These are phyloP conservation scores for Coemansia sp. DNA, from an alignment of 192 early-diverging fungal genomes.

Conservation along the genomic window DNA sequence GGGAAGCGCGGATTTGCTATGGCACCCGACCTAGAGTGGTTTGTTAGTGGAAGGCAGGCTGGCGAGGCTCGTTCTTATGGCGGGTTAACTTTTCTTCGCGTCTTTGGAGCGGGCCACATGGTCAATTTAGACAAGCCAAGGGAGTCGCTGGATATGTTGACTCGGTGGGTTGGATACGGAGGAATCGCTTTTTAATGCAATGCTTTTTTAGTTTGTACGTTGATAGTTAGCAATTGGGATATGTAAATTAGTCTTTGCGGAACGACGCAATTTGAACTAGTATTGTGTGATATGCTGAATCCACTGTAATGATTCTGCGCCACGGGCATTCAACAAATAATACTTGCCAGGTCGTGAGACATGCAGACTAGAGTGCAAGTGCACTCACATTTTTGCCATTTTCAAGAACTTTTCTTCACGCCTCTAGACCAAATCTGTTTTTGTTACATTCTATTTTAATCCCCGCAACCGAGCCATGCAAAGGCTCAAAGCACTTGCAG, in stretches of 20 bases:
- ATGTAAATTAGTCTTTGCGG: background rate
- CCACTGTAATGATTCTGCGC: conserved; percentile 59
- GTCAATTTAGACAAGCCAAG: conserved; percentile 85
- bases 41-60: conserved; percentile 52
- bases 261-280: background rate
- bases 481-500: background rate
- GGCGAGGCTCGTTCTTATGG: conserved; percentile 65
- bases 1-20: conserved; percentile 66
- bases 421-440: background rate
- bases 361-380: background rate
- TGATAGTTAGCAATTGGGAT: background rate
- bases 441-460: background rate
- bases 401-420: background rate
- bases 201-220: background rate
- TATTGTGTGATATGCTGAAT: conserved; percentile 56
- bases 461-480: background rate
- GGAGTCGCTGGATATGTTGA: conserved; percentile 74
- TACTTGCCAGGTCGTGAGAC: background rate
- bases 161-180: conserved; percentile 61
- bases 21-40: conserved; percentile 72
- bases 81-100: conserved; percentile 80
- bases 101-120: conserved; percentile 87
- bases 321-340: background rate
- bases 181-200: conserved; percentile 43
- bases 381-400: background rate